phyloP scores from a whole-genome alignment of 2,329 filamentous ascomycete species.

The Curvularia verruculosa region DNA sequence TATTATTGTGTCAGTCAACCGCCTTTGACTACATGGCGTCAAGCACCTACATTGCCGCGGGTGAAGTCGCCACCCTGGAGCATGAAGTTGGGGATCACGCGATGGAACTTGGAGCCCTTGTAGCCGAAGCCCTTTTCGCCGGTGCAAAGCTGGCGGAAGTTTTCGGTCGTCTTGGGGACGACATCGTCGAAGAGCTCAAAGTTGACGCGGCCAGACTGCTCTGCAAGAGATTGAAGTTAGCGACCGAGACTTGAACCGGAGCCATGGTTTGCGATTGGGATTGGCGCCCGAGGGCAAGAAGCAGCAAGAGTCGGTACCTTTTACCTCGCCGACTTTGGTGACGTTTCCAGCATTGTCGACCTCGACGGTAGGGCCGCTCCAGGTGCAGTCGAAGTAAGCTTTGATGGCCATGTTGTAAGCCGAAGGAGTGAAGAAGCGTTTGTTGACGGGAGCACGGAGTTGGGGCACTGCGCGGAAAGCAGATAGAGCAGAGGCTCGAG shows the following conservation, averaged over 20 bases:
- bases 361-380: slow-evolving; percentile 74
- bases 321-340: slow-evolving; percentile 53
- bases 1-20: slow-evolving; percentile 23
- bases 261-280: not conserved
- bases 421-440: slow-evolving; percentile 66
- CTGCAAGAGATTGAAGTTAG: slow-evolving; percentile 54
- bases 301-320: slow-evolving; percentile 60
- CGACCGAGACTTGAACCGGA: slow-evolving; percentile 19
- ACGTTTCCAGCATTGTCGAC: slow-evolving; percentile 62
- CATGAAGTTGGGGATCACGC: slow-evolving; percentile 93
- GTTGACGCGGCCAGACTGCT: slow-evolving; percentile 78
- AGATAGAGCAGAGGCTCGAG: slow-evolving; percentile 39
- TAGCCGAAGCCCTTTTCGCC: slow-evolving; percentile 83
- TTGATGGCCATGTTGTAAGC: slow-evolving; percentile 76
- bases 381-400: slow-evolving; percentile 75
- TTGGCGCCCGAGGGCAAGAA: not conserved
- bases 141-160: slow-evolving; percentile 86
- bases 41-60: slow-evolving; percentile 76
- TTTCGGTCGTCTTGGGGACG: slow-evolving; percentile 85
- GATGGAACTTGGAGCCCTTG: slow-evolving; percentile 84
- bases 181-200: slow-evolving; percentile 86
- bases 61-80: slow-evolving; percentile 97
- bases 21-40: slow-evolving; percentile 5
- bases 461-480: slow-evolving; percentile 41
- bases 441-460: slow-evolving; percentile 49